Evolutionary conservation across 2,329 filamentous ascomycete species (phyloP), one percentile per base, ranked within the genome.

Genomic region (Cercospora berteroae): DNA sequence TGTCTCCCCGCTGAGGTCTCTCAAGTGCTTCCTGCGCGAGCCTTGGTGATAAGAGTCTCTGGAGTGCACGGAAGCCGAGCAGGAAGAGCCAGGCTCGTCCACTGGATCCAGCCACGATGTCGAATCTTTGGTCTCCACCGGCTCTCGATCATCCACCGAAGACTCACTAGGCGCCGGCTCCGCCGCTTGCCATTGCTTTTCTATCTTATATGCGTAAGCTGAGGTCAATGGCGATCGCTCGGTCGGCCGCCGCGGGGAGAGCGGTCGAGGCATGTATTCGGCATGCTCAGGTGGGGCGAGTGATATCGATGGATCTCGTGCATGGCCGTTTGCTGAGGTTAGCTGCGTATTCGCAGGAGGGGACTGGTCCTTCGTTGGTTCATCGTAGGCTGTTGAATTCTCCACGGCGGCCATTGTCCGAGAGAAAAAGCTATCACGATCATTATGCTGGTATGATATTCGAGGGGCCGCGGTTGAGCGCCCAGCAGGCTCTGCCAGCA

Each of bases 31-130:
- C 70, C 90, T 85, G 69, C 87, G 85, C 58, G 91, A 80, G 52
- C 88, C 86, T 67, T 89, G 80, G 1, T 90, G 92, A 0, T 91
- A 94, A 4, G 90, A 88, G 59, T 91, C 85, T 50, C 69, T 64
- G 23, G 70, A 68, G 0, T 94, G 96, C 77, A 93, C 92, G 1
- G 93, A 85, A 0, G 94, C 92, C 2, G 87, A 85, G 69, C 78
- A 81, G 0, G 94, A 97, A 23, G 93, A 97, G 74, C 91, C 93
- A 4, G 91, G 92, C 76, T 93, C 92, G 69, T 90, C 89, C 75
- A 92, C 94, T 10, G 86, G 84, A 25, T 87, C 88, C 68, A 79
- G 65, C 78, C 78, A 79, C 13, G 77, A 77, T 4, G 72, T 73
- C 2, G 76, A 74, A 44, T 74, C 73, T 57, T 72, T 72, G 60